phyloP scores from a whole-genome alignment of 2,329 filamentous ascomycete species.

The Trichoderma semiorbis region DNA sequence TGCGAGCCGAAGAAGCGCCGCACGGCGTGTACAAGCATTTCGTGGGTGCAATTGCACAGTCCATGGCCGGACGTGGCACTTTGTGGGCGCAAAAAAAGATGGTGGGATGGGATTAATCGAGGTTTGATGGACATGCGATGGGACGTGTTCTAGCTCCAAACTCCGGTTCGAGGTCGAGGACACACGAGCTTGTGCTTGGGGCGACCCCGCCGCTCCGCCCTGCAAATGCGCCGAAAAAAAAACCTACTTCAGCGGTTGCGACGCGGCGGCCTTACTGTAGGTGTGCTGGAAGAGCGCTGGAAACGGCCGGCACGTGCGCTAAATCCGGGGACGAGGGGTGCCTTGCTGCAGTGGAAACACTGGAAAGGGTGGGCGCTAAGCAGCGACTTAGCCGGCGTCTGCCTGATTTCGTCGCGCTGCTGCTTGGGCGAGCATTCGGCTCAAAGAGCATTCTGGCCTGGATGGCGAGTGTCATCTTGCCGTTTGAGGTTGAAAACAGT shows the following conservation, averaged over 20 bases:
- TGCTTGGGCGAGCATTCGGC: slow-evolving; percentile 2
- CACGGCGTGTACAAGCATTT: neutral
- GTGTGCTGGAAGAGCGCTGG: neutral
- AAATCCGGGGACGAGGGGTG: slow-evolving; percentile 8
- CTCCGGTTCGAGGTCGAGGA: neutral
- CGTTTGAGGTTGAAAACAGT: neutral
- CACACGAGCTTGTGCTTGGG: neutral
- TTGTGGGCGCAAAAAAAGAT: slow-evolving; percentile 6
- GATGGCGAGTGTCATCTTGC: neutral
- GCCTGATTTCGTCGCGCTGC: neutral
- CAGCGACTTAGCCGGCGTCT: slow-evolving; percentile 10
- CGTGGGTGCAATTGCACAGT: neutral
- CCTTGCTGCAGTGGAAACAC: neutral
- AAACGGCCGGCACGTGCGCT: slow-evolving; percentile 10
- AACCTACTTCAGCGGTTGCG: neutral
- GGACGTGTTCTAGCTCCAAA: neutral
- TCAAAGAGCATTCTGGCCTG: neutral
- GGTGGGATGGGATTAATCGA: neutral
- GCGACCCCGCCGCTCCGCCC: neutral
- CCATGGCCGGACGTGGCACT: neutral
- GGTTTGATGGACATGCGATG: neutral
- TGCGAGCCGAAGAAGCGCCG: slow-evolving; percentile 10
- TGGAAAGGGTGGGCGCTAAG: neutral
- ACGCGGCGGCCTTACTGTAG: too few species aligned
- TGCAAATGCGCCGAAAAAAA: neutral